A percentile compares a stretch with the other conserved stretches of the same genome.
Conservation (phyloP, 805 yeast species). For the Candida jianshihensis region DNA sequence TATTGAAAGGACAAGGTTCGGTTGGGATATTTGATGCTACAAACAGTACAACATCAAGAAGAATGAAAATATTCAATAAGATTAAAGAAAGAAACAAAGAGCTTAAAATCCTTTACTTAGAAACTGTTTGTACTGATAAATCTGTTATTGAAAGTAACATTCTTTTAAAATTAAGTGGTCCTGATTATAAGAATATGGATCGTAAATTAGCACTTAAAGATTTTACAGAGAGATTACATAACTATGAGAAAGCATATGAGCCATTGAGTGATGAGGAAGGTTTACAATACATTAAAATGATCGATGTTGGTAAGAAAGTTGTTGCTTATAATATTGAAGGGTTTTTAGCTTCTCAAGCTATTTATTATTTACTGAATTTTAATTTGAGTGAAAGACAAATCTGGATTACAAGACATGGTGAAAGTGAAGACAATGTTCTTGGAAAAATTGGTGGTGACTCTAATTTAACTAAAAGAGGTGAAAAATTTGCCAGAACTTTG, state of each 20-base stretch:
- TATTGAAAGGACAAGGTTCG: conserved; percentile 74
- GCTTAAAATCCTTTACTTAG: conserved; percentile 76
- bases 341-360: conserved; percentile 87
- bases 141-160: conserved; percentile 77
- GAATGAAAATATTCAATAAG: conserved; percentile 49
- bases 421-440: conserved; percentile 71
- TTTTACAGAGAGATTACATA: conserved; percentile 70
- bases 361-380: conserved; percentile 82
- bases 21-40: conserved; percentile 92
- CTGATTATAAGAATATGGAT: conserved; percentile 86
- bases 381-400: conserved; percentile 85
- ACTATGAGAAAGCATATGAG: conserved; percentile 86
- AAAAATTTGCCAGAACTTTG: conserved; percentile 64
- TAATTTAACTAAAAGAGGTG: conserved; percentile 69
- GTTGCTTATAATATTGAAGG: conserved; percentile 87
- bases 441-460: conserved; percentile 95
- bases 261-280: conserved; percentile 75
- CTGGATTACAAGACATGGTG: conserved; percentile 95
- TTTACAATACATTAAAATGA: conserved; percentile 87
- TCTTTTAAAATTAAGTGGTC: conserved; percentile 81
- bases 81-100: conserved; percentile 52
- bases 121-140: conserved; percentile 80
- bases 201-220: conserved; percentile 72
- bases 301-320: conserved; percentile 90
- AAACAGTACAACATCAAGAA: conserved; percentile 61